phyloP scores from a whole-genome alignment of 371 early-diverging fungal genomes.

The Mortierella sp. region DNA sequence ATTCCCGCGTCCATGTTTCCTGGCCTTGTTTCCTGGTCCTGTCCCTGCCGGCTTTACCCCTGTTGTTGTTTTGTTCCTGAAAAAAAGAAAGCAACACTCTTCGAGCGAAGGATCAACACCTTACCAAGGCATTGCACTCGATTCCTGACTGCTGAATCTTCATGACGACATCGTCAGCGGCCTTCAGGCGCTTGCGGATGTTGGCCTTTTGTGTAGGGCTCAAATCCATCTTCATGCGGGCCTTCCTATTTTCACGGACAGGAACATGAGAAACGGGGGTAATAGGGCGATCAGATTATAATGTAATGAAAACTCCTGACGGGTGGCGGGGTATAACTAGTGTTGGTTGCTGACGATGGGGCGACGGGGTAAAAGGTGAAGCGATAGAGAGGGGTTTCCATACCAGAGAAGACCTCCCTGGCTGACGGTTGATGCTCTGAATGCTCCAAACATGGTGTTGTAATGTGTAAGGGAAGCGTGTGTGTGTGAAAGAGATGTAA shows the following conservation, averaged over 20 bases:
- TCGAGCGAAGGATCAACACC: background rate
- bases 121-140: conserved; percentile 87
- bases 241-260: conserved; percentile 65
- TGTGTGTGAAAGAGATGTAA: conserved; percentile 13
- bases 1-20: too few species aligned
- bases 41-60: too few species aligned
- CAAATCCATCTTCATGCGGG: conserved; percentile 81
- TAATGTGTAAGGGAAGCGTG: background rate
- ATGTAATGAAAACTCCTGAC: background rate
- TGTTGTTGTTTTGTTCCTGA: background rate
- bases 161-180: conserved; percentile 92
- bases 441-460: conserved; percentile 82
- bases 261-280: background rate
- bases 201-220: conserved; percentile 95
- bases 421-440: conserved; percentile 75
- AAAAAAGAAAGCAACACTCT: background rate
- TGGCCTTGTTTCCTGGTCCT: too few species aligned
- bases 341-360: background rate
- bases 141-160: conserved; percentile 90
- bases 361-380: background rate
- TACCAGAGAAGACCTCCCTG: conserved; percentile 84
- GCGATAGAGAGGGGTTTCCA: background rate
- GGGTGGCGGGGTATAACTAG: background rate
- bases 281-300: background rate
- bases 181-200: conserved; percentile 92